Evolutionary conservation across 2,329 filamentous ascomycete genomes (phyloP).

Genomic region (Monosporascus sp.): DNA sequence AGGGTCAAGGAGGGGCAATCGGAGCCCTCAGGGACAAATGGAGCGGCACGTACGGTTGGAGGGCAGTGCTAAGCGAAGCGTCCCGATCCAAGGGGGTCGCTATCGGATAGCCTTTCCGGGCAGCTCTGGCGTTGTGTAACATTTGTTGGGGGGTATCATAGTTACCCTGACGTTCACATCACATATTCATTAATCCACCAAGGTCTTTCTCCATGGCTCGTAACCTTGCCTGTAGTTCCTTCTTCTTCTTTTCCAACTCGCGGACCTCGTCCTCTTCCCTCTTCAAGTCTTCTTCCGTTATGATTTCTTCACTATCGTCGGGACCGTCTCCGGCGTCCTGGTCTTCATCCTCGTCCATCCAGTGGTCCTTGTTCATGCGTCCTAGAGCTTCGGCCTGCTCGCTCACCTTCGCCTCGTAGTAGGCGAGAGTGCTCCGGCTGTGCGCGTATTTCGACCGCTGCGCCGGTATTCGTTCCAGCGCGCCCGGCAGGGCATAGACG

Average conservation of each 20-base stretch:
- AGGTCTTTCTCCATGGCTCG: slow-evolving; percentile 51
- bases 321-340: slow-evolving; percentile 39
- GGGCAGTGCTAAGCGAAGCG: background rate
- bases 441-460: slow-evolving; percentile 68
- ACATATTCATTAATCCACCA: slow-evolving; percentile 49
- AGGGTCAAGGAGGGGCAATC: slow-evolving; percentile 31
- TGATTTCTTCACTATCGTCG: slow-evolving; percentile 31
- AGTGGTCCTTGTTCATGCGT: slow-evolving; percentile 62
- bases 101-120: background rate
- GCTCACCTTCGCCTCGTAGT: slow-evolving; percentile 75
- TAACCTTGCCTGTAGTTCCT: slow-evolving; percentile 48
- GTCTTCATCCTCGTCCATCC: slow-evolving; percentile 50
- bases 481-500: slow-evolving; percentile 81
- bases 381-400: slow-evolving; percentile 71
- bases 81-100: background rate
- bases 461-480: slow-evolving; percentile 66
- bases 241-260: slow-evolving; percentile 51
- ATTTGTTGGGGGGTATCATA: background rate
- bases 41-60: background rate
- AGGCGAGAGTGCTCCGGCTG: slow-evolving; percentile 66
- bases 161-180: slow-evolving; percentile 33
- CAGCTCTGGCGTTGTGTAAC: background rate
- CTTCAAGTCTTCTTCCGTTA: slow-evolving; percentile 64
- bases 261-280: slow-evolving; percentile 63
- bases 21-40: background rate